A percentile compares a stretch with the other conserved stretches of the same genome.
phyloP scores from a whole-genome alignment of 805 yeast species.

The Teunomyces funiuensis region DNA sequence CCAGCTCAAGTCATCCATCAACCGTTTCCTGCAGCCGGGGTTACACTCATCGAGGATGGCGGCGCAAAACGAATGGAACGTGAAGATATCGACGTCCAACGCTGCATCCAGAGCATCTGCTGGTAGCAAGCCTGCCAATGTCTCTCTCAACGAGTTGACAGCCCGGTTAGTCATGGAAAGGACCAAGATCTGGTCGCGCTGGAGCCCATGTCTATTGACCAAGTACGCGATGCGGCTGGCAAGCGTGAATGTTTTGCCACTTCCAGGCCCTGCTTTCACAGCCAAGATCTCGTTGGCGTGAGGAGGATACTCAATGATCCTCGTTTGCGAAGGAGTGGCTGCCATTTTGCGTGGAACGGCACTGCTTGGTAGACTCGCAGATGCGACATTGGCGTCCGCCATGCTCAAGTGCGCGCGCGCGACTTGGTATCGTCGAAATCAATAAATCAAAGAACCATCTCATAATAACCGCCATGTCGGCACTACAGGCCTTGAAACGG shows the following conservation, averaged over 20 bases:
- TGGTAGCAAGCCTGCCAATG: slow-evolving; percentile 27
- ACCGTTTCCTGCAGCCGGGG: slow-evolving; percentile 15
- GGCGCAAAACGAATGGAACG: slow-evolving; percentile 67
- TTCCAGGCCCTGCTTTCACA: slow-evolving; percentile 70
- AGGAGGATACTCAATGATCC: slow-evolving; percentile 45
- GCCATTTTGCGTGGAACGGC: background rate
- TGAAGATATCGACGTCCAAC: slow-evolving; percentile 41
- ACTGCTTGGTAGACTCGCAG: background rate
- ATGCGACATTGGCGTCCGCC: background rate
- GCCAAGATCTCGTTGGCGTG: slow-evolving; percentile 43
- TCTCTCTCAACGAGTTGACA: slow-evolving; percentile 46
- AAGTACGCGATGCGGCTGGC: slow-evolving; percentile 52
- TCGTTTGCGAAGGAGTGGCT: slow-evolving; percentile 36
- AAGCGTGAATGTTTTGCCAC: slow-evolving; percentile 68
- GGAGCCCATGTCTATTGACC: slow-evolving; percentile 32
- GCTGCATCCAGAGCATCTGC: too few species aligned
- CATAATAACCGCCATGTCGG: slow-evolving; percentile 9
- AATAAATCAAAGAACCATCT: background rate
- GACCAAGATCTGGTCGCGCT: slow-evolving; percentile 58
- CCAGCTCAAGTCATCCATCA: slow-evolving; percentile 61
- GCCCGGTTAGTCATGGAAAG: slow-evolving; percentile 71
- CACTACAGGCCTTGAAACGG: slow-evolving; percentile 11
- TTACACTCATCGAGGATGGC: slow-evolving; percentile 43
- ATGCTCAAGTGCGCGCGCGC: too few species aligned
- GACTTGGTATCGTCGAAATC: background rate